A percentile compares a stretch with the other conserved stretches of the same genome.
Evolutionary conservation across 1,284 basidiomycete genomes (phyloP).

Genomic region (Rhizoctonia solani): DNA sequence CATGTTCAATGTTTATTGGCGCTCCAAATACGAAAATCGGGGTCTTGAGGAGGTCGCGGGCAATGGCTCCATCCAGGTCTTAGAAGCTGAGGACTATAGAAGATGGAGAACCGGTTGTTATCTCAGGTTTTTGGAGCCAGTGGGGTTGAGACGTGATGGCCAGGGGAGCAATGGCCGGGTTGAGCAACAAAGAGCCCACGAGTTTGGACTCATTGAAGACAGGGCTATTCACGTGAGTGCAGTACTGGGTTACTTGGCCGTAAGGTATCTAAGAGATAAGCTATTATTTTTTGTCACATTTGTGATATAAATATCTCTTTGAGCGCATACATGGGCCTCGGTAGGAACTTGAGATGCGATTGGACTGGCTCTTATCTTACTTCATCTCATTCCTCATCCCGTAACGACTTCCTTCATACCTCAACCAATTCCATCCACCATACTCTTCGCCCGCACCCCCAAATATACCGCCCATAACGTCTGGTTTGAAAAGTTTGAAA

Average conservation of each 20-base stretch:
- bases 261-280: too few relatives aligned
- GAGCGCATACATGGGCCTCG: too few relatives aligned
- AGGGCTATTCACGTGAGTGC: too few relatives aligned
- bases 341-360: too few relatives aligned
- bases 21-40: neutral
- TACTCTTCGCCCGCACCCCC: constrained; percentile 53
- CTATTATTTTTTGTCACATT: too few relatives aligned
- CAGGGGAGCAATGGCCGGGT: neutral
- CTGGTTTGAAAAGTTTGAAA: constrained; percentile 56
- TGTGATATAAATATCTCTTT: too few relatives aligned
- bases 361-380: too few relatives aligned
- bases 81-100: neutral
- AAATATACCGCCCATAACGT: constrained; percentile 63
- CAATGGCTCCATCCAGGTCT: constrained; percentile 2
- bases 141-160: neutral
- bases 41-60: neutral
- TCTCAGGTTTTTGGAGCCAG: constrained; percentile 2
- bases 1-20: neutral
- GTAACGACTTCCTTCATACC: constrained; percentile 74
- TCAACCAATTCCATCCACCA: constrained; percentile 51
- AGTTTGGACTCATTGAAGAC: too few relatives aligned
- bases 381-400: constrained; percentile 66
- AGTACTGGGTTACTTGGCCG: too few relatives aligned
- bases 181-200: too few relatives aligned
- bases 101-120: neutral